Conservation (phyloP, 768 basidiomycete genomes). For the Pulveroboletus sp. region DNA sequence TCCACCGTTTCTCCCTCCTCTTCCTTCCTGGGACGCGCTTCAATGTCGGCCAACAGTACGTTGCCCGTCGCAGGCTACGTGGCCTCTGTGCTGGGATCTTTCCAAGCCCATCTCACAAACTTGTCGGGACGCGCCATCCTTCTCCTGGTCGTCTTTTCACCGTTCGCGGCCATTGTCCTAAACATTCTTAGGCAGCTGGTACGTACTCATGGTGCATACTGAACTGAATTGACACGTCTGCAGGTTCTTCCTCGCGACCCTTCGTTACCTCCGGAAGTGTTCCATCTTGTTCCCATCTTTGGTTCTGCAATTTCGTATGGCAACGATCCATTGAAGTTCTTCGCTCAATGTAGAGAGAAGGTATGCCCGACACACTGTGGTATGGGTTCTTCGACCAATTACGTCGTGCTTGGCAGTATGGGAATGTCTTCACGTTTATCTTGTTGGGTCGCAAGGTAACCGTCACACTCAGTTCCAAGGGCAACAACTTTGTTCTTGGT, state of each 20-base stretch:
- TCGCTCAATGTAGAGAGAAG: constrained; percentile 74
- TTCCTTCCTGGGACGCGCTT: neutral
- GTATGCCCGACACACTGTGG: constrained; percentile 36
- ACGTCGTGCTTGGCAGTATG: constrained; percentile 54
- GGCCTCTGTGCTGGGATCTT: constrained; percentile 13
- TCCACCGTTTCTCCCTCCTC: neutral
- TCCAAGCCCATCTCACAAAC: constrained; percentile 17
- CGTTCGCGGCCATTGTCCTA: constrained; percentile 60
- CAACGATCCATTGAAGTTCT: constrained; percentile 87
- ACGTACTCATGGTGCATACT: constrained; percentile 19
- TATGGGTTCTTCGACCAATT: neutral
- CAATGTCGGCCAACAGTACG: constrained; percentile 26
- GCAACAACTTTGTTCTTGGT: constrained; percentile 91
- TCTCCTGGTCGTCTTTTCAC: constrained; percentile 55
- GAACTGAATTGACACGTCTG: constrained; percentile 1
- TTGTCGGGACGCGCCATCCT: constrained; percentile 29
- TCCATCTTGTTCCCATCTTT: constrained; percentile 86
- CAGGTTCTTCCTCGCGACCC: constrained; percentile 66
- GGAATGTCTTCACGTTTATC: constrained; percentile 95
- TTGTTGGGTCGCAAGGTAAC: constrained; percentile 87
- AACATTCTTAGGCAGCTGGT: constrained; percentile 82
- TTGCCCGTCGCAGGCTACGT: constrained; percentile 24
- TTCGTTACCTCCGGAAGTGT: constrained; percentile 82
- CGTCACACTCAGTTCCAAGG: constrained; percentile 84
- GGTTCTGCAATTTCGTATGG: constrained; percentile 90